Percentiles rank a stretch among this genome's conserved stretches.
Conservation (phyloP, 2,329 filamentous ascomycete species). For the Sphaerulina vaccinii region DNA sequence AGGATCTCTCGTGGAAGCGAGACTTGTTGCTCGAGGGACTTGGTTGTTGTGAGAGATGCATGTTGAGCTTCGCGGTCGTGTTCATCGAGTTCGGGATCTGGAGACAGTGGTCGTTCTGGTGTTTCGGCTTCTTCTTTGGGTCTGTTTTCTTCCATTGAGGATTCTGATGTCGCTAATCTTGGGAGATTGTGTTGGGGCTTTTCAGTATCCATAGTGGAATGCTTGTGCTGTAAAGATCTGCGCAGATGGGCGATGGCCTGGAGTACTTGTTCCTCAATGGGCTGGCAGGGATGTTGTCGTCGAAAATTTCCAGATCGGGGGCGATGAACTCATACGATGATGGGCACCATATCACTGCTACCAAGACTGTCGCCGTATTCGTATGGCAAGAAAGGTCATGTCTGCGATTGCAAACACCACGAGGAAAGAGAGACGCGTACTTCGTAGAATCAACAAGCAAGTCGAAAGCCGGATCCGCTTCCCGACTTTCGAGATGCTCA, state of each 20-base stretch:
- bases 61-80: conserved; percentile 5
- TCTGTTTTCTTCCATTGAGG: conserved; percentile 6
- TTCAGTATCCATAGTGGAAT: conserved; percentile 1
- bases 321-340: too few species aligned
- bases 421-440: too few species aligned
- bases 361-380: too few species aligned
- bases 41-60: conserved; percentile 17
- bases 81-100: conserved; percentile 16
- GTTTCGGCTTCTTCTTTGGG: conserved; percentile 23
- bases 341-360: too few species aligned
- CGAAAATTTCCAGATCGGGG: not conserved
- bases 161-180: not conserved
- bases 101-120: conserved; percentile 13
- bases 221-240: not conserved
- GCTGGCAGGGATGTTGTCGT: too few species aligned
- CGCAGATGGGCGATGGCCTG: not conserved
- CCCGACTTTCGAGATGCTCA: too few species aligned
- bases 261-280: too few species aligned
- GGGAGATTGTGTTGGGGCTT: not conserved
- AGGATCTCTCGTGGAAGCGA: conserved; percentile 34
- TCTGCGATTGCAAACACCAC: too few species aligned
- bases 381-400: too few species aligned
- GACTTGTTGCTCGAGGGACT: conserved; percentile 30
- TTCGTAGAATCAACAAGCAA: too few species aligned
- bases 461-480: too few species aligned